Percentiles rank a stretch among this genome's conserved stretches.
These are phyloP conservation scores for Eimeria zaria DNA, from an alignment of 169 alveolate species.

Conservation along the genomic window DNA sequence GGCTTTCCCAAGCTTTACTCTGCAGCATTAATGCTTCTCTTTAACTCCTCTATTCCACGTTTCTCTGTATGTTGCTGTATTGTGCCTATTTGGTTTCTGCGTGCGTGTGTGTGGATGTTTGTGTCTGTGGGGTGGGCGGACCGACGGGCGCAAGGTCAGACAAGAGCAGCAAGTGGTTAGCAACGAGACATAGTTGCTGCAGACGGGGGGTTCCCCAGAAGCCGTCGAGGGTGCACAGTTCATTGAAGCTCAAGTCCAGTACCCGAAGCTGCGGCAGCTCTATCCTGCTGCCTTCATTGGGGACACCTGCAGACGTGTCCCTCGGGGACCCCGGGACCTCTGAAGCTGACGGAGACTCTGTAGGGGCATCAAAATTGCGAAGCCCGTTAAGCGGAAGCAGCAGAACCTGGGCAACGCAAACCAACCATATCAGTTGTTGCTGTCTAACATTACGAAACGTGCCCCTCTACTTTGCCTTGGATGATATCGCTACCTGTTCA, in stretches of 20 bases:
- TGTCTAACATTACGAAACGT: not conserved
- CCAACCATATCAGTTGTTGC: not conserved
- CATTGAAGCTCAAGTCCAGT: conserved; percentile 67
- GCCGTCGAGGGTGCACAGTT: conserved; percentile 68
- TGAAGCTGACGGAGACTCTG: not conserved
- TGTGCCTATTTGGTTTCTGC: not conserved
- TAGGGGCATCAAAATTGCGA: conserved; percentile 72
- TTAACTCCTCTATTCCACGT: not conserved
- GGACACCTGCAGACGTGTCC: not conserved
- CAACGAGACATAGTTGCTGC: conserved; percentile 78
- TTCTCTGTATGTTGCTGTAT: not conserved
- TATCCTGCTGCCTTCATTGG: not conserved
- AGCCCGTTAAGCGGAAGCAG: conserved; percentile 57
- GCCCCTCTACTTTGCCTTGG: not conserved
- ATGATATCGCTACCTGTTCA: not conserved
- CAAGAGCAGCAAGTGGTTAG: conserved; percentile 72
- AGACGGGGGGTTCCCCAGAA: conserved; percentile 69
- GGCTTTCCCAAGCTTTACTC: not conserved
- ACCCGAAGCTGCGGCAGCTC: conserved; percentile 75
- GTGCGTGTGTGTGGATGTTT: not conserved
- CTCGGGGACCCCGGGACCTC: not conserved
- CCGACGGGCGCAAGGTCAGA: conserved; percentile 78
- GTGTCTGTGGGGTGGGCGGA: conserved; percentile 38
- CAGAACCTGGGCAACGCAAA: not conserved
- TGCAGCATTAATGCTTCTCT: not conserved